A percentile compares a stretch with the other conserved stretches of the same genome.
phyloP scores from a whole-genome alignment of 306 rosid species.

The Trifolium repens region DNA sequence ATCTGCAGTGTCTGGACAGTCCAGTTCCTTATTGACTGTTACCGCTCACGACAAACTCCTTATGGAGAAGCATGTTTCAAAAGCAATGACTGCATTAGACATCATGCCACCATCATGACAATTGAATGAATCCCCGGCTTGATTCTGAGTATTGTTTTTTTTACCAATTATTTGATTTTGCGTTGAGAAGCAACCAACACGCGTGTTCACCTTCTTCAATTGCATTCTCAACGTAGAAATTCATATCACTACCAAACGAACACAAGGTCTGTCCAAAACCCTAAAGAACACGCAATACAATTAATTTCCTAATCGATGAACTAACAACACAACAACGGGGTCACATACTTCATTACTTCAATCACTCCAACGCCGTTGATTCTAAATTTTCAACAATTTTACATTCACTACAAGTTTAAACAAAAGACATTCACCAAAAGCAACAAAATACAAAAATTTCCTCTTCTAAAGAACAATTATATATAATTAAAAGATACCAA shows the following conservation, averaged over 20 bases:
- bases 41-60: not conserved
- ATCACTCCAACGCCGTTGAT: too few species aligned
- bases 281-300: slow-evolving; percentile 14
- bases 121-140: not conserved
- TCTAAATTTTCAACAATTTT: too few species aligned
- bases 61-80: not conserved
- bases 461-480: slow-evolving; percentile 15
- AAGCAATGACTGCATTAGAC: not conserved
- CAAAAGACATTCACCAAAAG: not conserved
- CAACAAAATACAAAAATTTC: slow-evolving; percentile 15
- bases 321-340: not conserved
- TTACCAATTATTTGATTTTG: not conserved
- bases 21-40: slow-evolving; percentile 10
- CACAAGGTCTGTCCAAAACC: not conserved
- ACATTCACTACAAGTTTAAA: too few species aligned
- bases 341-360: not conserved
- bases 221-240: not conserved
- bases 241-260: slow-evolving; percentile 30
- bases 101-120: not conserved
- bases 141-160: too few species aligned
- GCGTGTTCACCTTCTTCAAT: not conserved
- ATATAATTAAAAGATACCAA: slow-evolving; percentile 8
- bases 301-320: slow-evolving; percentile 17
- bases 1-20: not conserved
- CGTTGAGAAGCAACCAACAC: too few species aligned